A percentile compares a stretch with the other conserved stretches of the same genome.
These are phyloP conservation scores for Tylopilus orsonianus DNA, from an alignment of 1,284 basidiomycete genomes.

Conservation along the genomic window DNA sequence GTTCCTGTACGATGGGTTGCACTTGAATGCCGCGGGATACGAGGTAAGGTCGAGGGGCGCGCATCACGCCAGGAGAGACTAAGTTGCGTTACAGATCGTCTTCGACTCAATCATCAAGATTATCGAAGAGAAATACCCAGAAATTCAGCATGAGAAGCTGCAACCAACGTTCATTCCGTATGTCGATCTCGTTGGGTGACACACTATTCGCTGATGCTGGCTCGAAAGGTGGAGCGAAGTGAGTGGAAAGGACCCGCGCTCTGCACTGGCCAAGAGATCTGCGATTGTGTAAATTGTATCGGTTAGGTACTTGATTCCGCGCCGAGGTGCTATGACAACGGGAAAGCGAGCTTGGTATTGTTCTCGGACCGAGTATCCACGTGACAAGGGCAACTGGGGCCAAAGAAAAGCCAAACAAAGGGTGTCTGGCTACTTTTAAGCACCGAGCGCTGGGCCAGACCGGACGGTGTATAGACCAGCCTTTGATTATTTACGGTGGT, in stretches of 20 bases:
- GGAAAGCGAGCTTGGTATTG: slow-evolving; percentile 4
- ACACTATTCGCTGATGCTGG: slow-evolving; percentile 5
- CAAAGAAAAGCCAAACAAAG: slow-evolving; percentile 32
- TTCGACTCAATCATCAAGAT: slow-evolving; percentile 61
- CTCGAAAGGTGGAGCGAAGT: slow-evolving; percentile 41
- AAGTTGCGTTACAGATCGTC: slow-evolving; percentile 48
- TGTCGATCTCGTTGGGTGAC: slow-evolving; percentile 17
- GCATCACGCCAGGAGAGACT: slow-evolving; percentile 2
- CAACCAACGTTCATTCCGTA: slow-evolving; percentile 54
- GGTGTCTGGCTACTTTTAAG: background rate
- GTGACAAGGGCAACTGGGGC: slow-evolving; percentile 30
- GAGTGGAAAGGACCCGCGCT: slow-evolving; percentile 35
- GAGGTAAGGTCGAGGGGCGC: slow-evolving; percentile 38
- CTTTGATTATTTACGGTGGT: slow-evolving; percentile 12
- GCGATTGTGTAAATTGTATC: slow-evolving; percentile 14
- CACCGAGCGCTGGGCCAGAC: slow-evolving; percentile 1
- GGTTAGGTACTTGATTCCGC: background rate
- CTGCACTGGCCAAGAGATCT: slow-evolving; percentile 33
- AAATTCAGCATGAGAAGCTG: slow-evolving; percentile 66
- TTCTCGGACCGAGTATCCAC: slow-evolving; percentile 17
- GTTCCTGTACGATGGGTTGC: slow-evolving; percentile 73
- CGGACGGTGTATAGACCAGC: slow-evolving; percentile 1
- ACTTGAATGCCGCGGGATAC: slow-evolving; percentile 74
- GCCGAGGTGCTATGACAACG: slow-evolving; percentile 17
- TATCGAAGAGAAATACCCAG: slow-evolving; percentile 60